phyloP scores from a whole-genome alignment of 1,284 basidiomycete species.

The Termitomyces sp. region DNA sequence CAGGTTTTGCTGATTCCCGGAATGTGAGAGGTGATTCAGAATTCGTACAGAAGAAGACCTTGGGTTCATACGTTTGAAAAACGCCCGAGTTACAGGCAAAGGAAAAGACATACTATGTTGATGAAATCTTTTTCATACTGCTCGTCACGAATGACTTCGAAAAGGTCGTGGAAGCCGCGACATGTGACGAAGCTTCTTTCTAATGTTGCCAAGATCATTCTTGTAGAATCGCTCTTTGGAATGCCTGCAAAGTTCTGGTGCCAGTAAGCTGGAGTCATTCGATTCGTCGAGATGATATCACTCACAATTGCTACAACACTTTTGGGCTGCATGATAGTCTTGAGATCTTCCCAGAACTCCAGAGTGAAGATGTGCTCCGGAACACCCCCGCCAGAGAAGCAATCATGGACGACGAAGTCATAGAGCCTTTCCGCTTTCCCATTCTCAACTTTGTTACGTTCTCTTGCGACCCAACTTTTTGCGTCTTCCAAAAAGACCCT shows the following conservation, averaged over 20 bases:
- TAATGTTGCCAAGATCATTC: constrained; percentile 67
- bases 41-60: constrained; percentile 76
- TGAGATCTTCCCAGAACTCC: constrained; percentile 77
- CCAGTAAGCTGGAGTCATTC: background rate
- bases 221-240: constrained; percentile 56
- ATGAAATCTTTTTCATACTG: constrained; percentile 52
- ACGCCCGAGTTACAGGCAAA: background rate
- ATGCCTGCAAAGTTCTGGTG: constrained; percentile 54
- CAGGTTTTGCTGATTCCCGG: constrained; percentile 47
- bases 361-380: constrained; percentile 77
- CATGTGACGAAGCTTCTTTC: constrained; percentile 66
- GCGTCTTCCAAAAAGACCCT: constrained; percentile 76
- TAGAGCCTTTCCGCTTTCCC: constrained; percentile 36
- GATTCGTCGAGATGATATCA: constrained; percentile 7
- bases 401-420: constrained; percentile 85
- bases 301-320: constrained; percentile 79
- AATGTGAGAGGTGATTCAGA: constrained; percentile 57
- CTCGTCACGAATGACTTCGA: constrained; percentile 38
- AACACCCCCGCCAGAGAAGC: constrained; percentile 86
- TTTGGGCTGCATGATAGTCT: constrained; percentile 57
- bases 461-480: constrained; percentile 51
- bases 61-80: background rate
- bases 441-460: constrained; percentile 27
- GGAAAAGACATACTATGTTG: constrained; percentile 58
- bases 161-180: constrained; percentile 74